Base-by-base conservation (phyloP, 2,329 filamentous ascomycete genomes). In the Aspergillus ochraceoroseus region DNA sequence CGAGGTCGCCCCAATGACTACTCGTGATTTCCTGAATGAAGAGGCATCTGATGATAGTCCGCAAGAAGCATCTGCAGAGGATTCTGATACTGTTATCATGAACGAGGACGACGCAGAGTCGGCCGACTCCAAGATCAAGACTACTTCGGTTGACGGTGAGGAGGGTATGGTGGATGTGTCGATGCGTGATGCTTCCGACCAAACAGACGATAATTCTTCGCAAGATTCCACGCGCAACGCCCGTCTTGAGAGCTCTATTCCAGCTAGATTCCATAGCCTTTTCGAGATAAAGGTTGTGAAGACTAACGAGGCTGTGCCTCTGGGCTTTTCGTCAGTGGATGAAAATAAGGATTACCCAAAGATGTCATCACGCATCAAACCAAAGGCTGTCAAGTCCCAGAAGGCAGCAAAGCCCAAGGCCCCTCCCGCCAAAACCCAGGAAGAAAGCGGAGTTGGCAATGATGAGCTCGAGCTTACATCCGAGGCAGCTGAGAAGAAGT, bases 101-200 rank as follows among this genome's bases (percentile, higher is more conserved):
- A 82, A 65, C 37, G 64, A 74, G 14, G 75, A 78, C 44, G 74
- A 77, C 48, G 77, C 76, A 3, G 79, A 85, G 3, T 80, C 80
- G 3, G 77, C 76, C 7, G 84, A 85, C 49, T 73, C 77, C 14
- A 84, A 83, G 57, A 74, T 95, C 32, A 77, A 83, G 43, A 83
- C 87, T 30, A 76, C 79, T 18, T 95, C 89, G 2, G 77, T 94
- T 2, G 83, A 89, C 59, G 85, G 87, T 7, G 90, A 95, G 61
- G 89, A 95, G 46, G 87, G 87, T 46, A 79, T 95, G 56, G 85
- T 96, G 4, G 86, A 95, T 58, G 82, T 98, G 11, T 85, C 85
- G 0, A 89, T 95, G 82, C 81, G 80, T 38, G 83, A 87, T 53
- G 68, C 70, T 2, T 58, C 58, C 11, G 69, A 74, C 42, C 31